A percentile compares a stretch with the other conserved stretches of the same genome.
Evolutionary conservation across 2,329 filamentous ascomycete genomes (phyloP).

Genomic region (Colletotrichum somersetense): DNA sequence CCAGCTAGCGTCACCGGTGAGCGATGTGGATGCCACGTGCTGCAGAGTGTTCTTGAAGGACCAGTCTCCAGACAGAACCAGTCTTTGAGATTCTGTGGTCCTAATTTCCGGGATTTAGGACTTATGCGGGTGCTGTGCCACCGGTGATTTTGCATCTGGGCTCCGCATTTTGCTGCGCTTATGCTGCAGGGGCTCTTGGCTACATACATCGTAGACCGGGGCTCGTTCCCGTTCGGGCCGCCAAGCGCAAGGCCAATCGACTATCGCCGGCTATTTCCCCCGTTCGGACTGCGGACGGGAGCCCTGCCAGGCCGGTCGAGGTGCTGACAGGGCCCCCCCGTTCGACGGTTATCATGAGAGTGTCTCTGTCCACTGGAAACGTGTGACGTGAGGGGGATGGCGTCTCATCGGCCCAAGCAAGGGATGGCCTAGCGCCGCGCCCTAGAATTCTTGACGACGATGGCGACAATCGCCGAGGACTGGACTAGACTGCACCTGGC

Average conservation of each 20-base stretch:
- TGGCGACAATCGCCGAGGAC: not conserved
- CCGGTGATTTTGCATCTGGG: constrained; percentile 17
- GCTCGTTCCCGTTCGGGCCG: constrained; percentile 25
- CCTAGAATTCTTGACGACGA: constrained; percentile 11
- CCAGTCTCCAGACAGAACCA: not conserved
- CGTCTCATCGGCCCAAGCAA: constrained; percentile 30
- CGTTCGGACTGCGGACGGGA: not conserved
- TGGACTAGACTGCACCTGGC: not conserved
- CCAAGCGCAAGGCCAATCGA: constrained; percentile 20
- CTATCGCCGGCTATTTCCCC: constrained; percentile 5
- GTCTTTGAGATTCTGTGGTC: constrained; percentile 5
- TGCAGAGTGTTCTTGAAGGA: constrained; percentile 16
- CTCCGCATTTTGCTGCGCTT: constrained; percentile 5
- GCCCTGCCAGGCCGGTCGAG: not conserved
- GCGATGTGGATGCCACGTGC: constrained; percentile 1
- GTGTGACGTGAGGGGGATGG: constrained; percentile 3
- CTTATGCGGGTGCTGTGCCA: constrained; percentile 29
- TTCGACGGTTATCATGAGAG: not conserved
- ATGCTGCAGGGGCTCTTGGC: constrained; percentile 37
- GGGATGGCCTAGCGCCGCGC: constrained; percentile 15
- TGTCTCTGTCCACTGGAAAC: constrained; percentile 2
- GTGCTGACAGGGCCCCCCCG: not conserved
- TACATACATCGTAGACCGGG: constrained; percentile 1
- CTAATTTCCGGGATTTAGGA: constrained; percentile 27
- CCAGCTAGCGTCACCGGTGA: not conserved